Evolutionary conservation across 331 rosid genomes (phyloP).

Genomic region (Cydonia oblonga): DNA sequence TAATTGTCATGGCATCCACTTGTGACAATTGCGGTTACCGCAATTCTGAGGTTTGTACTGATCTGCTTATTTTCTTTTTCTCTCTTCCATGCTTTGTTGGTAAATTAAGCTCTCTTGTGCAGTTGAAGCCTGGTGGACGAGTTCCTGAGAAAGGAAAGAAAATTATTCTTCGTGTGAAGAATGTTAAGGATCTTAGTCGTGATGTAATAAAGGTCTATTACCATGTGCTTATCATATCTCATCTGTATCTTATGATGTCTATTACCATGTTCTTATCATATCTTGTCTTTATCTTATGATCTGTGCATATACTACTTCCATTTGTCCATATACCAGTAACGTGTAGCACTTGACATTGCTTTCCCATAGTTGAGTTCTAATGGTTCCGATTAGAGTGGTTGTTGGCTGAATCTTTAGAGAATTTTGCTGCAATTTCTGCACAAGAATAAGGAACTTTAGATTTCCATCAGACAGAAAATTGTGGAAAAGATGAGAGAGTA

Average conservation of each 20-base stretch:
- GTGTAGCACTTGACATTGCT: not conserved
- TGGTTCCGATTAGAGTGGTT: not conserved
- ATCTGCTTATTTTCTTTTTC: slow-evolving; percentile 11
- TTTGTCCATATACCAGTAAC: no score
- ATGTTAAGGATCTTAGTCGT: slow-evolving; percentile 67
- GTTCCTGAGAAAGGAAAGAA: slow-evolving; percentile 80
- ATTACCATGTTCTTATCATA: not conserved
- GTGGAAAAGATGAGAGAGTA: not conserved
- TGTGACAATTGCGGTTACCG: slow-evolving; percentile 94
- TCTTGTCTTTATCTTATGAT: not conserved
- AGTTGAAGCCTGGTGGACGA: slow-evolving; percentile 92
- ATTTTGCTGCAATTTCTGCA: not conserved
- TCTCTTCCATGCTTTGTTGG: not conserved
- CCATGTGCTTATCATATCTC: not conserved
- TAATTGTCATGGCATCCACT: slow-evolving; percentile 90
- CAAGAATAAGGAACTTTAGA: not conserved
- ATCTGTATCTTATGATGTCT: not conserved
- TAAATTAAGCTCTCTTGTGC: slow-evolving; percentile 21
- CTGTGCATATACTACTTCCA: not conserved
- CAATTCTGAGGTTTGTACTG: slow-evolving; percentile 74
- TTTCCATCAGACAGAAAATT: not conserved
- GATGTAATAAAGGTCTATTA: slow-evolving; percentile 82
- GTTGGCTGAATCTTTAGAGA: not conserved
- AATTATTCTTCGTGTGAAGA: slow-evolving; percentile 50
- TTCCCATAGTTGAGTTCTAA: not conserved